Evolutionary conservation across 2,329 filamentous ascomycete species (phyloP), one percentile per base, ranked within the genome.

Genomic region (Claviceps fusiformis): DNA sequence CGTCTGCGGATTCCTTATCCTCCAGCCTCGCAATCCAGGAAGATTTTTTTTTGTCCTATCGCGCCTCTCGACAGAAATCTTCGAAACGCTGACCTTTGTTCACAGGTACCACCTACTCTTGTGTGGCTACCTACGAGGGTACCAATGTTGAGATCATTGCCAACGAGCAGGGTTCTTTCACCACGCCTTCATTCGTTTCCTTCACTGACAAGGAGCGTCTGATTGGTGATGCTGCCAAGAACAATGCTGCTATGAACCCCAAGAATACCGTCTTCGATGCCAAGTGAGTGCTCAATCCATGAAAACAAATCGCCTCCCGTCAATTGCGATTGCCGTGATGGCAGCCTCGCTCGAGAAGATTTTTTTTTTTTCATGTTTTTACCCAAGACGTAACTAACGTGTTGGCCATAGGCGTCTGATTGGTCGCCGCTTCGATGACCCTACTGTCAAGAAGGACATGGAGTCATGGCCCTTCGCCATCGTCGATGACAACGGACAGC

Each of bases 391-490:
- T 19, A 17, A 24, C 45, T 54, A 39, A 52, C 19, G 35, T 10
- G 13, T 41, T 44, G 41, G 43, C n/a, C 35, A 29, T 55, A 95
- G 90, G 87, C 93, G 93, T 79, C 82, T 98, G 69, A 97, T 98
- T 74, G 93, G 93, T 74, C 88, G 93, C 71, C 85, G 90, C 71
- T 96, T 87, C 73, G 89, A 93, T 69, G 93, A 97, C 75, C 86
- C 89, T 64, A 91, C 88, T 64, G 93, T 97, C 74, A 96, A 95
- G 86, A 96, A 96, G 83, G 91, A 97, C 74, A 86, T 93, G 69
- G 88, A 96, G 80, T 93, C 90, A 63, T 98, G 93, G 92, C 93
- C 93, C 67, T 98, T 98, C 87, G 96, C 95, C 83, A 88, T 98
- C 70, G 75, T 95, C 65, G 89, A 96, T 72, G 85, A 90, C 67